Evolutionary conservation across 1,284 basidiomycete genomes (phyloP).

Genomic region (Trichosporon sp.): DNA sequence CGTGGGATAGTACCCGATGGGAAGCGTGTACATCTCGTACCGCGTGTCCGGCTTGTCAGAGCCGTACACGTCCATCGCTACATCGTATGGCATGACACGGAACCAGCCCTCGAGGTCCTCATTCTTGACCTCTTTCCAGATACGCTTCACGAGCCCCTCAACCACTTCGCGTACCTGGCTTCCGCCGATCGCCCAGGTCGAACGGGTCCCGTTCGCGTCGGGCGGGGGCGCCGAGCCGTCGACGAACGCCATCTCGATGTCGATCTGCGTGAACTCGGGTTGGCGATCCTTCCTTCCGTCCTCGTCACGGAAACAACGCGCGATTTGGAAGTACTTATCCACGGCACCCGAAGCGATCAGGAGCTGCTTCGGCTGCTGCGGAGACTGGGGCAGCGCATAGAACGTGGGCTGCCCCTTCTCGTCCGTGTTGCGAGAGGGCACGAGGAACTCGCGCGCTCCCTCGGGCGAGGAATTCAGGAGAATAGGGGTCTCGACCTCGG

Average conservation of each 20-base stretch:
- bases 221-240: constrained; percentile 68
- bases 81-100: constrained; percentile 77
- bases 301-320: constrained; percentile 92
- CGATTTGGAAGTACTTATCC: constrained; percentile 88
- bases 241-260: constrained; percentile 94
- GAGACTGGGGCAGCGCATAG: constrained; percentile 90
- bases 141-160: constrained; percentile 68
- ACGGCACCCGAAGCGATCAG: constrained; percentile 88
- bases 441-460: constrained; percentile 91
- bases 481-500: constrained; percentile 90
- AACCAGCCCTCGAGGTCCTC: constrained; percentile 66
- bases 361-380: constrained; percentile 94
- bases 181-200: constrained; percentile 79
- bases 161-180: constrained; percentile 73
- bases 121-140: constrained; percentile 70
- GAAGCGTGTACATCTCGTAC: constrained; percentile 69
- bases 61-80: constrained; percentile 87
- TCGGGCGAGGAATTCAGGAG: constrained; percentile 92
- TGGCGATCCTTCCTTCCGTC: constrained; percentile 91
- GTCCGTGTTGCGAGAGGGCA: constrained; percentile 69
- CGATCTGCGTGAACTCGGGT: constrained; percentile 95
- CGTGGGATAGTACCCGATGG: constrained; percentile 56
- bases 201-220: constrained; percentile 45
- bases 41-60: constrained; percentile 94
- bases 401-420: constrained; percentile 63